A percentile compares a stretch with the other conserved stretches of the same genome.
phyloP scores from a whole-genome alignment of 163 green algal genomes.

The Volvox carteri region DNA sequence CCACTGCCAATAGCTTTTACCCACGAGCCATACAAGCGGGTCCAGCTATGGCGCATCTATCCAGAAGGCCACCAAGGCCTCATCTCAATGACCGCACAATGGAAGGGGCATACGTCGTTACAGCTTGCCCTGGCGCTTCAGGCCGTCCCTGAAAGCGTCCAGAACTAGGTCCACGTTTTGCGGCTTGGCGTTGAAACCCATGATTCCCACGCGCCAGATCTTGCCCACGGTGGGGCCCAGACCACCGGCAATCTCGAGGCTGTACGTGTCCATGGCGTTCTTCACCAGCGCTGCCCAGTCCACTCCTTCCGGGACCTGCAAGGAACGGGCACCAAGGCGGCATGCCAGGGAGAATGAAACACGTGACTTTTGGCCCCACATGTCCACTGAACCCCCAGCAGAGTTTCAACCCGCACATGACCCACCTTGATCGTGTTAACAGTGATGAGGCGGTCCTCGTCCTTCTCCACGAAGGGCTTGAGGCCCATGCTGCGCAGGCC shows the following conservation, averaged over 20 bases:
- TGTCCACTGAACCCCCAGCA: too few relatives aligned
- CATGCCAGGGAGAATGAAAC: too few relatives aligned
- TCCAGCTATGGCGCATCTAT: too few relatives aligned
- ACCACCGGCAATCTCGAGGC: slow-evolving; percentile 93
- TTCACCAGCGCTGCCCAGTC: slow-evolving; percentile 85
- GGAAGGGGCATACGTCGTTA: too few relatives aligned
- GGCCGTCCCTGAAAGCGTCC: slow-evolving; percentile 88
- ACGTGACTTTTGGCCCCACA: too few relatives aligned
- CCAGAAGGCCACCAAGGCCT: too few relatives aligned
- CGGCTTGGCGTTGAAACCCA: slow-evolving; percentile 92
- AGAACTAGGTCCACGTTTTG: slow-evolving; percentile 92
- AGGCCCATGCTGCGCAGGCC: slow-evolving; percentile 89
- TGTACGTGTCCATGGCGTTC: slow-evolving; percentile 95
- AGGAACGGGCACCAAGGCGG: too few relatives aligned
- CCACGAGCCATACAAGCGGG: too few relatives aligned
- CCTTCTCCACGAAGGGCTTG: slow-evolving; percentile 87
- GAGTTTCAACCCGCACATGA: too few relatives aligned
- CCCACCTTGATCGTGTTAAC: slow-evolving; percentile 96
- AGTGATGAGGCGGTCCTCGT: slow-evolving; percentile 86
- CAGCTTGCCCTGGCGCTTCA: slow-evolving; percentile 85
- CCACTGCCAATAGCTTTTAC: too few relatives aligned
- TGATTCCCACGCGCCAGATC: slow-evolving; percentile 72
- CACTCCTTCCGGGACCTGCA: slow-evolving; percentile 87
- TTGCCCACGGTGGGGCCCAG: slow-evolving; percentile 85
- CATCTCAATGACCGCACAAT: too few relatives aligned